Percentiles rank a stretch among this genome's conserved stretches.
These are phyloP conservation scores for Pythium brachiatum DNA, from an alignment of 352 stramenopile species.

Conservation along the genomic window DNA sequence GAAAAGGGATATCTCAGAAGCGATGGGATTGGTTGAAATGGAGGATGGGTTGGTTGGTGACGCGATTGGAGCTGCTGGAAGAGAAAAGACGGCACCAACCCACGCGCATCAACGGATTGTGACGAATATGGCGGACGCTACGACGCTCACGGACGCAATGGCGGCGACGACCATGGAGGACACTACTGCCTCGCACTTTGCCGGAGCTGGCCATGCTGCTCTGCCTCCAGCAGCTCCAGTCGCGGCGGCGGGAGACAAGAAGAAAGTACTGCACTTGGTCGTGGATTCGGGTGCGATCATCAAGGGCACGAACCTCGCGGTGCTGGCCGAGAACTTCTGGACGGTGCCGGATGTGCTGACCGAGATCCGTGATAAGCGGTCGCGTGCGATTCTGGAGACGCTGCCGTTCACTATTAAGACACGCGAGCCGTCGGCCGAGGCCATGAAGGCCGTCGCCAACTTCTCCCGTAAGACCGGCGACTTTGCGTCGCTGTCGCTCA, in stretches of 20 bases:
- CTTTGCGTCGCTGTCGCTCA: conserved; percentile 81
- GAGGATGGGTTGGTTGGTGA: conserved; percentile 28
- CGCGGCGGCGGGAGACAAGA: conserved; percentile 24
- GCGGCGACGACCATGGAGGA: conserved; percentile 10
- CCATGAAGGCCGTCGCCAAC: conserved; percentile 74
- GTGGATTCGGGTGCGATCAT: conserved; percentile 88
- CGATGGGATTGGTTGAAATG: conserved; percentile 22
- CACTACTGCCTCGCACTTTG: neutral
- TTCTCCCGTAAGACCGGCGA: conserved; percentile 87
- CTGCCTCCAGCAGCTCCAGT: conserved; percentile 4
- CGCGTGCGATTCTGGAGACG: conserved; percentile 61
- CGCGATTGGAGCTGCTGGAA: conserved; percentile 15
- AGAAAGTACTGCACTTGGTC: conserved; percentile 78
- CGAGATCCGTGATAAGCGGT: conserved; percentile 83
- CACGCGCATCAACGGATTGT: conserved; percentile 1
- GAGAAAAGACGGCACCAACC: conserved; percentile 8
- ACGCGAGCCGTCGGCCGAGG: conserved; percentile 75
- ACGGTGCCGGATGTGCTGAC: conserved; percentile 80
- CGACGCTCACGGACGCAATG: conserved; percentile 16
- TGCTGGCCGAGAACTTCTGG: conserved; percentile 86
- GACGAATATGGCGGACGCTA: conserved; percentile 16
- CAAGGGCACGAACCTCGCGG: conserved; percentile 75
- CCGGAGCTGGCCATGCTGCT: neutral
- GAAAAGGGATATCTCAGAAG: neutral
- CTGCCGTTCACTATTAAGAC: conserved; percentile 77